Percentiles rank a stretch among this genome's conserved stretches.
phyloP scores from a whole-genome alignment of 257 asterid genomes.

The Solanum commersonii region DNA sequence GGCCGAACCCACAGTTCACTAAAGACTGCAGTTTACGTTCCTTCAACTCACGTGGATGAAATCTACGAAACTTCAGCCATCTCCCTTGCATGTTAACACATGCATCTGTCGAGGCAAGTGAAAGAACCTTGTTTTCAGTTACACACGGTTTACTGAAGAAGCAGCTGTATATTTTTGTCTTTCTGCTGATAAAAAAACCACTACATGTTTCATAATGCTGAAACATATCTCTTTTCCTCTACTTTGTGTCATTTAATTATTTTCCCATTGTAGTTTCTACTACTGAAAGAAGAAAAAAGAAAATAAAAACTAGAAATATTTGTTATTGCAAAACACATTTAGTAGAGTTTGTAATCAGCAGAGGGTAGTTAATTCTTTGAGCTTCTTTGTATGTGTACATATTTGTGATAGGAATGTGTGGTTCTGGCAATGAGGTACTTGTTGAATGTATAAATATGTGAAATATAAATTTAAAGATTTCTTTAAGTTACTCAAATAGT shows the following conservation, averaged over 20 bases:
- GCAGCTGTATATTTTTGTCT: not conserved
- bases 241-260: not conserved
- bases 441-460: not conserved
- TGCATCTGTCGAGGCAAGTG: not conserved
- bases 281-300: not conserved
- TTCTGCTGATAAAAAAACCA: not conserved
- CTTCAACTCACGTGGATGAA: constrained; percentile 81
- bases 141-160: not conserved
- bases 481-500: not conserved
- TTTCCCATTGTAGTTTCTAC: not conserved
- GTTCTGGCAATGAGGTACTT: not conserved
- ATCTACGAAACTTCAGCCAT: constrained; percentile 47
- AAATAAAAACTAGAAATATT: not conserved
- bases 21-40: constrained; percentile 70
- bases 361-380: not conserved
- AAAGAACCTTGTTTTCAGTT: not conserved
- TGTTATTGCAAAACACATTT: not conserved
- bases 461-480: not conserved
- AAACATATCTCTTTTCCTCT: not conserved
- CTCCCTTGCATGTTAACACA: constrained; percentile 19
- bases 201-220: constrained; percentile 4
- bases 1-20: constrained; percentile 77
- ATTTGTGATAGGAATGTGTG: not conserved
- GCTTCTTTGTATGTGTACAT: not conserved
- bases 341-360: not conserved